Evolutionary conservation across 257 asterid genomes (phyloP), one percentile per base, ranked within the genome.

Genomic region (Primulina eburnea): DNA sequence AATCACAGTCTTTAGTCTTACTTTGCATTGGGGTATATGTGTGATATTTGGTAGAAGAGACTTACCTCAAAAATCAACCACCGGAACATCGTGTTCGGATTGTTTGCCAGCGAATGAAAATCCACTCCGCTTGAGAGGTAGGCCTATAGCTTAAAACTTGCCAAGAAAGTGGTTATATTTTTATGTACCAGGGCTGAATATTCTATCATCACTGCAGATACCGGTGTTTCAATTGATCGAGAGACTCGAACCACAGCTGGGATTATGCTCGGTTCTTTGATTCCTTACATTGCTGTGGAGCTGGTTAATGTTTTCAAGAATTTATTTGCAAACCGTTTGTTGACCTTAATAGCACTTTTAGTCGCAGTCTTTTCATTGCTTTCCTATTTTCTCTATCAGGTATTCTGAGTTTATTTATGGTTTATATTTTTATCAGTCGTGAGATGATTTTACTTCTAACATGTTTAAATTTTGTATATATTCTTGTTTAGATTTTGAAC

Each of bases 21-120:
- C 88, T 1, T 6, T 80, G 18, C 85, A 81, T 30, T 86, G 91
- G 91, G 86, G 85, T 33, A 37, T 78, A 58, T 78, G 84, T 11
- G 74, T 83, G 21, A 77, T 83, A 5, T 70, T 71, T 17, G 86
- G 84, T 1, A 68, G 76, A 71, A 78, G 71, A 62, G 79, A 76
- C 14, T 68, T 82, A 64, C 64, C 3, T 18, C 29, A 72, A 52
- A 74, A 79, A 29, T 65, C 76, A 14, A 12, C 34, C 7, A 16
- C 64, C 56, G 59, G 32, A 52, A 2, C 34, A 4, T 32, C 75
- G 8, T 12, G n/a, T 3, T 62, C 80, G 17, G 35, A n/a, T 35
- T 73, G 82, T 71, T 65, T 71, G 32, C 69, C 56, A 2, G 77
- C 75, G 3, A 78, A 73, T 60, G 72, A 74, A 34, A 70, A 60